Conservation (phyloP, 1,284 basidiomycete species). For the Pholiota adiposa region DNA sequence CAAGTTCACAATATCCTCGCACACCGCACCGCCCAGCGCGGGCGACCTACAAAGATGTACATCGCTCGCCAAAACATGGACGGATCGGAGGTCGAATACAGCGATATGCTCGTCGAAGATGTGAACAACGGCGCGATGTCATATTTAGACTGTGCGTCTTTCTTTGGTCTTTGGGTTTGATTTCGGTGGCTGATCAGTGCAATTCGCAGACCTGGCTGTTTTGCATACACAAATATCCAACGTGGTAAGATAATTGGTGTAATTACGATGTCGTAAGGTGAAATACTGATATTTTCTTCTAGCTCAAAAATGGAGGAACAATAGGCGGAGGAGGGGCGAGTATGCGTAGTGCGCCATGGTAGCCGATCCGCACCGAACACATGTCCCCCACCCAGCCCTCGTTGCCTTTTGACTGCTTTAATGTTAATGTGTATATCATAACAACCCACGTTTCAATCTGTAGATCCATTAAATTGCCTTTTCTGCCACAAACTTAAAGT, state of each 20-base stretch:
- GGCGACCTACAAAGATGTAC: conserved; percentile 66
- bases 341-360: conserved; percentile 55
- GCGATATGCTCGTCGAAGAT: conserved; percentile 97
- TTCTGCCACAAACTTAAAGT: neutral
- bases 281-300: conserved; percentile 2
- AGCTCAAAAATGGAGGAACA: conserved; percentile 51
- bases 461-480: neutral
- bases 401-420: too few species aligned
- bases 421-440: too few species aligned
- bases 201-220: conserved; percentile 39
- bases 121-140: conserved; percentile 94
- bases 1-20: conserved; percentile 88
- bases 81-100: conserved; percentile 93
- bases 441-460: too few species aligned
- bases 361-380: conserved; percentile 21
- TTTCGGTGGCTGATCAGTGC: neutral
- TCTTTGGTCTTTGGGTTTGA: neutral
- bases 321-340: conserved; percentile 35
- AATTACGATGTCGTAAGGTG: neutral
- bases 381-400: too few species aligned
- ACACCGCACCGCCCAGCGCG: conserved; percentile 68
- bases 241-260: conserved; percentile 53
- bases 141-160: conserved; percentile 79
- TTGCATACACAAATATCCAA: conserved; percentile 54
- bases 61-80: conserved; percentile 94